Percentiles rank a stretch among this genome's conserved stretches.
phyloP scores from a whole-genome alignment of 306 rosid species.

The Medicago ruthenica region DNA sequence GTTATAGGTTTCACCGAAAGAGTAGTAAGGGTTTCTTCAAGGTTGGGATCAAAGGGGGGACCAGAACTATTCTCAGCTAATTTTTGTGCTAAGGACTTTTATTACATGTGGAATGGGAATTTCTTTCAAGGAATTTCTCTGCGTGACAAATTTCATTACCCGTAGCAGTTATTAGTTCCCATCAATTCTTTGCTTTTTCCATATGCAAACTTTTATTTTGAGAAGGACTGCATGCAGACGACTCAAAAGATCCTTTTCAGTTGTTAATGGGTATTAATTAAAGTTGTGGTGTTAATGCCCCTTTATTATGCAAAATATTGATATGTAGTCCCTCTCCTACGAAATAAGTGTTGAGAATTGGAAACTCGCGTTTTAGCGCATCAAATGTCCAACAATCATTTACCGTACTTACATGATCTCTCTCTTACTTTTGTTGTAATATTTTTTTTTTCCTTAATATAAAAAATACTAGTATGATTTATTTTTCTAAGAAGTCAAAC shows the following conservation, averaged over 20 bases:
- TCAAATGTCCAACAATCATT: no score
- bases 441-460: no score
- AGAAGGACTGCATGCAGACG: slow-evolving; percentile 1
- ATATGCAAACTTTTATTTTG: slow-evolving; percentile 13
- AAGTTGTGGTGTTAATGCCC: background rate
- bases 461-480: no score
- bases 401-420: no score
- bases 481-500: no score
- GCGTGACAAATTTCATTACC: background rate
- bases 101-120: slow-evolving; percentile 19
- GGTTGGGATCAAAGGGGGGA: slow-evolving; percentile 16
- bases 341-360: no score
- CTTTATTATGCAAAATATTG: background rate
- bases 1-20: slow-evolving; percentile 34
- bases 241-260: background rate
- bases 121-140: background rate
- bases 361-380: no score
- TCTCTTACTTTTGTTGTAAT: no score
- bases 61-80: slow-evolving; percentile 20
- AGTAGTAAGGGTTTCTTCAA: background rate
- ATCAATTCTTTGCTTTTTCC: slow-evolving; percentile 19
- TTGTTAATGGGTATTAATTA: background rate
- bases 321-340: background rate
- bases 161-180: slow-evolving; percentile 21
- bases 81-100: slow-evolving; percentile 3